Conservation (phyloP, 2,329 filamentous ascomycete species). For the Paracoccidioides lutzii region DNA sequence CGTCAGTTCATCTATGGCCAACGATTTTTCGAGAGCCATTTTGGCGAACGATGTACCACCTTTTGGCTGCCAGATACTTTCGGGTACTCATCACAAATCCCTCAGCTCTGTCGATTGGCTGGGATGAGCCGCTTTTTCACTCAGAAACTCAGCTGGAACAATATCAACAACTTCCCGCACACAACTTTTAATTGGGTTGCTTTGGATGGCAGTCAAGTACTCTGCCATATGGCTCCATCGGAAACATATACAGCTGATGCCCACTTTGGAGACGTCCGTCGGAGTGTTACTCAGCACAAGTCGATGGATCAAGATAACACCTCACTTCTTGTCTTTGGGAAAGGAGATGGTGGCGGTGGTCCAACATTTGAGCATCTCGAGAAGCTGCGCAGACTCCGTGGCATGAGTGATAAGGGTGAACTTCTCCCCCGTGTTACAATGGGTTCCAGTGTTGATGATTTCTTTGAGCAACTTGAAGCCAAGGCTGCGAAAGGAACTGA, state of each 20-base stretch:
- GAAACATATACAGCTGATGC: slow-evolving; percentile 94
- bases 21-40: slow-evolving; percentile 84
- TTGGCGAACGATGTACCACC: slow-evolving; percentile 74
- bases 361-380: slow-evolving; percentile 90
- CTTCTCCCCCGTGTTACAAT: slow-evolving; percentile 76
- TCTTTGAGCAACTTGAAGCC: slow-evolving; percentile 74
- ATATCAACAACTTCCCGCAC: slow-evolving; percentile 97
- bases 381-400: slow-evolving; percentile 84
- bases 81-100: slow-evolving; percentile 88
- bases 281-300: slow-evolving; percentile 86
- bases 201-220: slow-evolving; percentile 86
- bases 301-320: slow-evolving; percentile 87
- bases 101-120: slow-evolving; percentile 83
- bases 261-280: slow-evolving; percentile 84
- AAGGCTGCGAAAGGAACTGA: slow-evolving; percentile 55
- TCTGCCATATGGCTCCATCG: slow-evolving; percentile 92
- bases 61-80: slow-evolving; percentile 99
- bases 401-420: slow-evolving; percentile 76
- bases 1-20: slow-evolving; percentile 94
- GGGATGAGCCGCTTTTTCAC: slow-evolving; percentile 96
- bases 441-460: slow-evolving; percentile 83
- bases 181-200: slow-evolving; percentile 99
- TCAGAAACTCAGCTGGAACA: slow-evolving; percentile 98
- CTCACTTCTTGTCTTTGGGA: slow-evolving; percentile 85
- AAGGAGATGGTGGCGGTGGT: slow-evolving; percentile 90